phyloP scores from a whole-genome alignment of 805 yeast species.

The Komagataella pastoris region DNA sequence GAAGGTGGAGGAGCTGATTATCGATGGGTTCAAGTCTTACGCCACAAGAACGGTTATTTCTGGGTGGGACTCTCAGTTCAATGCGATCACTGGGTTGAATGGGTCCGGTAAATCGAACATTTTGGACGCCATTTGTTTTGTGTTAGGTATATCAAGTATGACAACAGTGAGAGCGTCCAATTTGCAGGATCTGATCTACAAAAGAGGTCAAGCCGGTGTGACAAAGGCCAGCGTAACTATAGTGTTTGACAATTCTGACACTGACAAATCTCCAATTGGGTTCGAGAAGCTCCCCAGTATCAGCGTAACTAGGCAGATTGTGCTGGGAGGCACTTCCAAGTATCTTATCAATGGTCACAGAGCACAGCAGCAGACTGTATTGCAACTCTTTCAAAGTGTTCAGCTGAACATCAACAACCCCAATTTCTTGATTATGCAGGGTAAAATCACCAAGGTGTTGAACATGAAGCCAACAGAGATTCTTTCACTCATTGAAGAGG shows the following conservation, averaged over 20 bases:
- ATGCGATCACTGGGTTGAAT: constrained; percentile 94
- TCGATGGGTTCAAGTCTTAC: constrained; percentile 96
- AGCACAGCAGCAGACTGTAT: constrained; percentile 88
- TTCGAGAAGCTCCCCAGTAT: constrained; percentile 67
- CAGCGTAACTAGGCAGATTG: constrained; percentile 84
- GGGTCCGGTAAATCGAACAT: constrained; percentile 98
- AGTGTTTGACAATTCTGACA: constrained; percentile 81
- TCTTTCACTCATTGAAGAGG: constrained; percentile 86
- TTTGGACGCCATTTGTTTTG: constrained; percentile 94
- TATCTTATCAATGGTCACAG: constrained; percentile 91
- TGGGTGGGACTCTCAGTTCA: constrained; percentile 93
- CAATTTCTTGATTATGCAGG: constrained; percentile 96
- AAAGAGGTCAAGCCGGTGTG: constrained; percentile 96
- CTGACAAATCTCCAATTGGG: constrained; percentile 71
- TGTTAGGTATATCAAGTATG: constrained; percentile 92
- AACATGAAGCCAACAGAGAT: constrained; percentile 94
- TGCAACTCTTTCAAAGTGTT: constrained; percentile 84
- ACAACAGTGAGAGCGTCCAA: constrained; percentile 89
- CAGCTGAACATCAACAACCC: constrained; percentile 96
- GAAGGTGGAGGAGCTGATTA: constrained; percentile 92
- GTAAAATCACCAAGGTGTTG: constrained; percentile 91
- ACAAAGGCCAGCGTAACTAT: constrained; percentile 95
- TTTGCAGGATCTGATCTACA: constrained; percentile 87
- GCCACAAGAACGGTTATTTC: constrained; percentile 93
- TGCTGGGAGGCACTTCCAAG: constrained; percentile 84